These are phyloP conservation scores for Colletotrichum endophyticum DNA, from an alignment of 2,329 filamentous ascomycete genomes.

Conservation along the genomic window DNA sequence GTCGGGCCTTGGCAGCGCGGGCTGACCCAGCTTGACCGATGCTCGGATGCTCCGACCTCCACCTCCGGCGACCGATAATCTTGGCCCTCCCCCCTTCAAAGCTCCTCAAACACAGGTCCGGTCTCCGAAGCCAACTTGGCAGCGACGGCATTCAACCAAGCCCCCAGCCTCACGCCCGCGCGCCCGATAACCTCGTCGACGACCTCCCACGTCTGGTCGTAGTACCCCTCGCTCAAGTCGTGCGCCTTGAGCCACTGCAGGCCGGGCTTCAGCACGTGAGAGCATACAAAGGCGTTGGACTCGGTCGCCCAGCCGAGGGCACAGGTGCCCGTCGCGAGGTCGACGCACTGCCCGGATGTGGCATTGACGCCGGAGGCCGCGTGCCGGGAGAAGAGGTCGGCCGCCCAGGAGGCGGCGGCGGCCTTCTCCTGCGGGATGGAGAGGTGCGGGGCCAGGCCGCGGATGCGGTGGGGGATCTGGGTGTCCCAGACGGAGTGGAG, in stretches of 20 bases:
- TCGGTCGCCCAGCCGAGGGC: constrained; percentile 10
- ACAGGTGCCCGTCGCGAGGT: background rate
- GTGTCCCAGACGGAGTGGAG: constrained; percentile 22
- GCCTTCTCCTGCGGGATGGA: constrained; percentile 7
- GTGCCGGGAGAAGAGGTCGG: constrained; percentile 4
- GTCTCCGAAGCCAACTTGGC: background rate
- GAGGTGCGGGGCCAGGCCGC: constrained; percentile 11
- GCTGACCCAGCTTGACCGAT: background rate
- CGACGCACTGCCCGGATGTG: constrained; percentile 3
- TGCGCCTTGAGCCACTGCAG: constrained; percentile 1
- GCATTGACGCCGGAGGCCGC: background rate
- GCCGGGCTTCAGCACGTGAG: constrained; percentile 6
- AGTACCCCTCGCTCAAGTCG: constrained; percentile 18
- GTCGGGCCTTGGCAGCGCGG: background rate
- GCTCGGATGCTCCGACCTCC: background rate
- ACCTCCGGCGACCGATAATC: background rate
- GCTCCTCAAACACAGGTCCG: background rate
- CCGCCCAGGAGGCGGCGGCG: constrained; percentile 12
- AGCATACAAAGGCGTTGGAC: constrained; percentile 16
- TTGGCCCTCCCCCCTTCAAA: background rate
- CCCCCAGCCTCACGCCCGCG: constrained; percentile 14
- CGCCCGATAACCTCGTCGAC: constrained; percentile 17
- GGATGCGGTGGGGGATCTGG: constrained; percentile 18
- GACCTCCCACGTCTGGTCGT: constrained; percentile 15
- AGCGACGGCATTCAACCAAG: constrained; percentile 17